phyloP scores from a whole-genome alignment of 2,329 filamentous ascomycete species.

The Magnaporthiopsis rhizophila region DNA sequence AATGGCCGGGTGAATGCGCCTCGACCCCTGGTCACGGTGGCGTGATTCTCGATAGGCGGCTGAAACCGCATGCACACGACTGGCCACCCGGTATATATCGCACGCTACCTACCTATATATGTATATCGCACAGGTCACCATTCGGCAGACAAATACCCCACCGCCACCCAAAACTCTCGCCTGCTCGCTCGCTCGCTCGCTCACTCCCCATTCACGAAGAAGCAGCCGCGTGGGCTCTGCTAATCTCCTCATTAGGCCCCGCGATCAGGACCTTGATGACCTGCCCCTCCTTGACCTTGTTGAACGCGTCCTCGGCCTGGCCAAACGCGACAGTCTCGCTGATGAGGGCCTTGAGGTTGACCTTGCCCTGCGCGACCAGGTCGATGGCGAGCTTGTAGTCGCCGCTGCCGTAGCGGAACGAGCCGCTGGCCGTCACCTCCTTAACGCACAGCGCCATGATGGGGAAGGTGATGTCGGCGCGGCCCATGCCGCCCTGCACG shows the following conservation, averaged over 20 bases:
- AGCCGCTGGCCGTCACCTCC: constrained; percentile 79
- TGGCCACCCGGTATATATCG: too few species aligned
- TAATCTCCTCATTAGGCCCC: constrained; percentile 44
- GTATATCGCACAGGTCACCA: too few species aligned
- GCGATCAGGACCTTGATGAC: constrained; percentile 63
- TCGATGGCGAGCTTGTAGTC: constrained; percentile 82
- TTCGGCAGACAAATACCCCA: too few species aligned
- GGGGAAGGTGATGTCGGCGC: constrained; percentile 78
- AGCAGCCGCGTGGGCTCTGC: not conserved
- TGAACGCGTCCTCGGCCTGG: constrained; percentile 79
- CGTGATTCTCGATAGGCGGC: too few species aligned
- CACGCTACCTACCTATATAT: too few species aligned
- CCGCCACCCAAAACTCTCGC: too few species aligned
- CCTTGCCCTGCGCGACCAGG: constrained; percentile 62
- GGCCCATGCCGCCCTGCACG: constrained; percentile 87
- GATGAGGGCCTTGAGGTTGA: constrained; percentile 78
- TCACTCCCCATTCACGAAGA: not conserved
- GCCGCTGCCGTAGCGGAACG: constrained; percentile 81
- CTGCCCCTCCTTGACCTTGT: constrained; percentile 77
- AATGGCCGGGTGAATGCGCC: too few species aligned
- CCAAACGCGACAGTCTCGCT: constrained; percentile 69
- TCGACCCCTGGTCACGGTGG: too few species aligned
- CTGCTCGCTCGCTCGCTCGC: too few species aligned
- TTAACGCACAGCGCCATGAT: constrained; percentile 87
- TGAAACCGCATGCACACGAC: too few species aligned